These are phyloP conservation scores for Kodamaea plutei DNA, from an alignment of 1,139 yeast genomes.

Conservation along the genomic window DNA sequence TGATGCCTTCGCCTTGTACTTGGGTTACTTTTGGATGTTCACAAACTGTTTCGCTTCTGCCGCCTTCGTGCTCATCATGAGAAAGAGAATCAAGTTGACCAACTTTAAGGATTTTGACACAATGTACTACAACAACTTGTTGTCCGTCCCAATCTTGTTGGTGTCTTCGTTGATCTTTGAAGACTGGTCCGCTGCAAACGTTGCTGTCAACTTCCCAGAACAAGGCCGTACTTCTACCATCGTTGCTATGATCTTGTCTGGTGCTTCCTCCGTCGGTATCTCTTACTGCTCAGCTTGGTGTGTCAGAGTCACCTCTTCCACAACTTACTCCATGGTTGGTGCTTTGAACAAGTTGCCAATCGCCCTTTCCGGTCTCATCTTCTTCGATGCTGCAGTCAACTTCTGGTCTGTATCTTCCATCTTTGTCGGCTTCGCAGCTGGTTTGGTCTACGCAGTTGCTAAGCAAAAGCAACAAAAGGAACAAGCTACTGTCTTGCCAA, in stretches of 20 bases:
- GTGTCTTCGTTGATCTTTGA: constrained; percentile 72
- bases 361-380: constrained; percentile 88
- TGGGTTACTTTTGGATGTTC: constrained; percentile 97
- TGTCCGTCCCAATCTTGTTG: constrained; percentile 85
- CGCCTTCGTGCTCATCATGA: constrained; percentile 86
- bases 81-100: constrained; percentile 95
- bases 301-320: constrained; percentile 96
- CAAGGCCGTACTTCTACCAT: constrained; percentile 64
- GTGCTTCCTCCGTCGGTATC: constrained; percentile 91
- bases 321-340: constrained; percentile 98
- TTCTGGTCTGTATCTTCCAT: constrained; percentile 89
- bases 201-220: constrained; percentile 72
- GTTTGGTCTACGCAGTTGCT: constrained; percentile 90
- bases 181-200: constrained; percentile 86
- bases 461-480: constrained; percentile 66
- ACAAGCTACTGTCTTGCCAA: constrained; percentile 41
- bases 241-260: constrained; percentile 84
- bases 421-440: constrained; percentile 88
- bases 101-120: constrained; percentile 98
- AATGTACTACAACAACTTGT: constrained; percentile 93
- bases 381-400: constrained; percentile 93
- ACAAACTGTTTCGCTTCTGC: constrained; percentile 92
- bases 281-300: constrained; percentile 99
- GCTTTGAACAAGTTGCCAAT: constrained; percentile 97
- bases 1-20: constrained; percentile 46